Base-by-base conservation (phyloP, 108 stramenopile species). In the Nitzschia palea region DNA sequence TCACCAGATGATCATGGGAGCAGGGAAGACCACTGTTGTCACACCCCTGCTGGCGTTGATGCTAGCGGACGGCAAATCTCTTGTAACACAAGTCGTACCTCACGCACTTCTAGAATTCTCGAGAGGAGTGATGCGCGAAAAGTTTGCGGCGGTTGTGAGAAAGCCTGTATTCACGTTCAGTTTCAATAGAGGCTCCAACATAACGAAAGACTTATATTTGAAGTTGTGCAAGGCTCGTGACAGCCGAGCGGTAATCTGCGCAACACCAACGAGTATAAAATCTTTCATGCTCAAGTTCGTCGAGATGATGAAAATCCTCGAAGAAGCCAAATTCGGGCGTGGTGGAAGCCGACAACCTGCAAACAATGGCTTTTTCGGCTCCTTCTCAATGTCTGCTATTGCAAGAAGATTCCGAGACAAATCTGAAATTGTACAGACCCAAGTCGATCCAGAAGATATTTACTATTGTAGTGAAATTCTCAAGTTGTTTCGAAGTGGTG, bases 1-100 rank as follows among this genome's bases (percentile, higher is more conserved):
- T 53, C 95, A 98, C 70, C 98, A 99, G 82, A 98, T 98, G 98
- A 98, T 99, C 90, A 99, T 99, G 99, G 99, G 99, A 25, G 98
- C 97, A 4, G 99, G 99, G 34, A 99, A 99, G 73, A 99, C 99
- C 0, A 98, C 98, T n/a, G 98, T 98, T 34, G 98, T 99, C 25
- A 95, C 96, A 8, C 98, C 99, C 44, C 85, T 99, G 28, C 80
- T 98, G 43, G 95, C 97, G 4, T 81, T 99, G 68, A 95, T 99
- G 67, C 94, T 99, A 33, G 98, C 97, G 2, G 94, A 98, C 51
- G 97, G 97, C 3, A 82, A 96, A 54, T 87, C 94, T 22, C 92
- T 99, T 33, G 94, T 95, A 3, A 87, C 94, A 18, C 97, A 99
- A 76, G 98, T 99, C 20, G 97, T 98, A 53, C 99, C 99, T 0